Base-by-base conservation (phyloP, 495 filamentous ascomycete genomes). In the Penicillium malachiteum region DNA sequence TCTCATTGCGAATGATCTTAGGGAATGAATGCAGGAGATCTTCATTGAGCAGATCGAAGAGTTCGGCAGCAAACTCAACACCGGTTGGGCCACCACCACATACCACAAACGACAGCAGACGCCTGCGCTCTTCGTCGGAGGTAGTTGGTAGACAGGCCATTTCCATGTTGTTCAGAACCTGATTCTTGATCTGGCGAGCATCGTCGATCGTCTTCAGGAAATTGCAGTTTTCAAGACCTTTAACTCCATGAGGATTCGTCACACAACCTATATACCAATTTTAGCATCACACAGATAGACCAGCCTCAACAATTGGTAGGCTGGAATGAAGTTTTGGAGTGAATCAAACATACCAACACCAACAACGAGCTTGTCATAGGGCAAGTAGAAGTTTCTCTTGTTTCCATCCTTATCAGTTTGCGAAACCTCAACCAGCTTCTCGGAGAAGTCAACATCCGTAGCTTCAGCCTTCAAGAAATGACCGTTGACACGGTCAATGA, bases 341-440 rank as follows among this genome's bases (percentile, higher is more conserved):
- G 13, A 7, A 17, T 31, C 16, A 9, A 54, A 63, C 82, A 55
- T 73, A 87, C 85, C 94, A 51, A 97, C 92, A 53, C 85, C 92
- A 62, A 99, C 78, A 16, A 99, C 91, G n/a, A 99, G 79, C 76
- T 99, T 99, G 68, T 99, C 95, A 62, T 99, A 99, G 0, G 95
- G 95, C 1, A 99, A 74, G 76, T 99, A 99, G 73, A 99, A 97
- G 38, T 82, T 77, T 55, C 84, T 76, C 62, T 83, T 81, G 43
- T 88, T 72, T 9, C 94, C 94, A 55, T 77, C 73, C n/a, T 80
- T 70, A 56, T 90, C 85, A 6, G 75, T 76, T 63, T 95, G 89
- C 1, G 85, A 82, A 5, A 96, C 78, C 71, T 99, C 95, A 2
- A 99, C 85, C 48, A 99, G 71, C 65, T 95, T 95, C 58, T 88